A percentile compares a stretch with the other conserved stretches of the same genome.
Conservation (phyloP, 2,329 filamentous ascomycete species). For the Hortaea sp. region DNA sequence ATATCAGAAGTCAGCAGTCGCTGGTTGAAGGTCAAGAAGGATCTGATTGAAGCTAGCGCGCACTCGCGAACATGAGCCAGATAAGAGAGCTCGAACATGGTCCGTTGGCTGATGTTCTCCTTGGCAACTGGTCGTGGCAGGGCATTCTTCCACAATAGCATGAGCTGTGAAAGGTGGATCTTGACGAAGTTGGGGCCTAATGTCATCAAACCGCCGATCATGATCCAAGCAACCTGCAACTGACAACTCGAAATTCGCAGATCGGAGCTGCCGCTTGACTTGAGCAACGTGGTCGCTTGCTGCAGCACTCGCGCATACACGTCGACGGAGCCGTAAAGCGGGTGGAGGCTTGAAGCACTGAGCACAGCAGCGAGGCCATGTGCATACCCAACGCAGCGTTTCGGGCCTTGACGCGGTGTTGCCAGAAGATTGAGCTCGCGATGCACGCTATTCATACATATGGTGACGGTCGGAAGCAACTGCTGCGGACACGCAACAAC, state of each 20-base stretch:
- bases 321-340: slow-evolving; percentile 88
- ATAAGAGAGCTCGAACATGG: slow-evolving; percentile 81
- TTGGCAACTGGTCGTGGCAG: slow-evolving; percentile 88
- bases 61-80: slow-evolving; percentile 91
- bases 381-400: slow-evolving; percentile 80
- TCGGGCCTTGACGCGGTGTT: slow-evolving; percentile 64
- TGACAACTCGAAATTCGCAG: slow-evolving; percentile 85
- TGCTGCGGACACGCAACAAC: slow-evolving; percentile 88
- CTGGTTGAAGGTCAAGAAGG: slow-evolving; percentile 89
- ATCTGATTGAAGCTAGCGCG: slow-evolving; percentile 79
- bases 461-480: slow-evolving; percentile 78
- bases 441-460: slow-evolving; percentile 92
- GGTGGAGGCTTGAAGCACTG: slow-evolving; percentile 78
- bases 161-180: slow-evolving; percentile 87
- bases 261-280: slow-evolving; percentile 85
- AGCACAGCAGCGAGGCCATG: slow-evolving; percentile 85
- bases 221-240: slow-evolving; percentile 94
- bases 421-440: slow-evolving; percentile 72
- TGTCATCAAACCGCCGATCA: slow-evolving; percentile 94
- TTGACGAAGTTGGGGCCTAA: slow-evolving; percentile 97
- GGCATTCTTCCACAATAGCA: slow-evolving; percentile 94
- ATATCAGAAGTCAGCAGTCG: slow-evolving; percentile 87
- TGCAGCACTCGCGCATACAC: slow-evolving; percentile 86
- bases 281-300: slow-evolving; percentile 83
- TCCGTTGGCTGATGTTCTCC: slow-evolving; percentile 77